A percentile compares a stretch with the other conserved stretches of the same genome.
phyloP scores from a whole-genome alignment of 2,329 filamentous ascomycete genomes.

The Ophiocordyceps camponoti-floridani region DNA sequence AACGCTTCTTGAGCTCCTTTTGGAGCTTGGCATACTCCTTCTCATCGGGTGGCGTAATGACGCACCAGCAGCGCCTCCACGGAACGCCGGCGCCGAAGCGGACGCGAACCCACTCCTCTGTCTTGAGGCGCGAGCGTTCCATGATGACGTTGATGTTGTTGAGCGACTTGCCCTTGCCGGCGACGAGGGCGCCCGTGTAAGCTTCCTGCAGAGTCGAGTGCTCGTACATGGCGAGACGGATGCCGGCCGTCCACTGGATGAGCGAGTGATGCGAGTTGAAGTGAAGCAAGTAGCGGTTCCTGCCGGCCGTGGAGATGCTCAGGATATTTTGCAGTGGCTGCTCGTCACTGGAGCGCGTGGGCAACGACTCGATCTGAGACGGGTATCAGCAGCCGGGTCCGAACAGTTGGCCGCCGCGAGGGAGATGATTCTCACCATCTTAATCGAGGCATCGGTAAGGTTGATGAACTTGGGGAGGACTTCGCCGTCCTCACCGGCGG shows the following conservation, averaged over 20 bases:
- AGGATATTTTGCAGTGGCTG: slow-evolving; percentile 85
- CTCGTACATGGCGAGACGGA: slow-evolving; percentile 86
- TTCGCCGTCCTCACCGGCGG: slow-evolving; percentile 67
- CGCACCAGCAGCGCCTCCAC: slow-evolving; percentile 94
- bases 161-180: slow-evolving; percentile 74
- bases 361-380: slow-evolving; percentile 65
- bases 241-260: slow-evolving; percentile 89
- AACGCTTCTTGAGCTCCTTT: slow-evolving; percentile 67
- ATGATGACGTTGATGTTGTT: slow-evolving; percentile 87
- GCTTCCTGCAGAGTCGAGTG: slow-evolving; percentile 86
- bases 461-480: slow-evolving; percentile 90
- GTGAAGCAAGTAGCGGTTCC: slow-evolving; percentile 87
- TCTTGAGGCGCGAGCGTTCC: slow-evolving; percentile 57
- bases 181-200: slow-evolving; percentile 89
- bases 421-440: slow-evolving; percentile 51
- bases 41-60: slow-evolving; percentile 80
- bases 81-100: slow-evolving; percentile 90
- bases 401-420: not conserved
- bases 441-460: slow-evolving; percentile 89
- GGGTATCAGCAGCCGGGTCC: not conserved
- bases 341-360: slow-evolving; percentile 58
- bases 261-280: slow-evolving; percentile 91
- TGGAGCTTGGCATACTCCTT: slow-evolving; percentile 75
- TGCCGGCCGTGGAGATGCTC: slow-evolving; percentile 85
- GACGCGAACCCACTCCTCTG: slow-evolving; percentile 88